Percentiles rank a stretch among this genome's conserved stretches.
Conservation (phyloP, 2,329 filamentous ascomycete genomes). For the Exophiala alcalophila region DNA sequence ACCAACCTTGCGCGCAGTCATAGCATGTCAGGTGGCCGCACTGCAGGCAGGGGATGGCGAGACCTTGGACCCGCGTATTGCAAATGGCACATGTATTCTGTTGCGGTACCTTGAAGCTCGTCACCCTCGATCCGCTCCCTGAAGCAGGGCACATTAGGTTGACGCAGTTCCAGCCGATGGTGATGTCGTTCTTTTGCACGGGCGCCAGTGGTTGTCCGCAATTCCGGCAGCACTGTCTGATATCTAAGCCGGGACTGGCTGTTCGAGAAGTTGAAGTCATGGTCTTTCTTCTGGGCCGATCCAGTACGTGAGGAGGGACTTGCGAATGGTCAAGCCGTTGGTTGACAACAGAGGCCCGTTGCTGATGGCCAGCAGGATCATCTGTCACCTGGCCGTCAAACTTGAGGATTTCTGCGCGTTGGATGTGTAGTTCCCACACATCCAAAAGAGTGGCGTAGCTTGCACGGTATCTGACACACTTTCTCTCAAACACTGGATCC, state of each 20-base stretch:
- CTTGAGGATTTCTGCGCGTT: slow-evolving; percentile 58
- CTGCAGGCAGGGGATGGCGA: slow-evolving; percentile 46
- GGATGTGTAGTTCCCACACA: slow-evolving; percentile 56
- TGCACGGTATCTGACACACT: slow-evolving; percentile 53
- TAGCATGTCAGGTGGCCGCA: slow-evolving; percentile 50
- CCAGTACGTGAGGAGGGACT: background rate
- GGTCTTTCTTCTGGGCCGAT: slow-evolving; percentile 8
- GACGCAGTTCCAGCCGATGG: slow-evolving; percentile 30
- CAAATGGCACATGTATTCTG: slow-evolving; percentile 45
- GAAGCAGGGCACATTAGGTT: slow-evolving; percentile 36
- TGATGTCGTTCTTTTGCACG: slow-evolving; percentile 29
- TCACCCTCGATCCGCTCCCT: slow-evolving; percentile 15
- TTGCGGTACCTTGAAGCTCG: slow-evolving; percentile 15
- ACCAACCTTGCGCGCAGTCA: slow-evolving; percentile 45
- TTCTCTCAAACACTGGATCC: slow-evolving; percentile 46
- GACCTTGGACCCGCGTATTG: slow-evolving; percentile 42
- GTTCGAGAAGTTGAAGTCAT: slow-evolving; percentile 11
- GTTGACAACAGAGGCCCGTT: background rate
- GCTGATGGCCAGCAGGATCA: background rate
- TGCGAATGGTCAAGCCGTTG: background rate
- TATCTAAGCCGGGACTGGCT: slow-evolving; percentile 36
- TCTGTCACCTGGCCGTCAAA: slow-evolving; percentile 42
- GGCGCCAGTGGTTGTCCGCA: slow-evolving; percentile 37
- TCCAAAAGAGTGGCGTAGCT: slow-evolving; percentile 58
- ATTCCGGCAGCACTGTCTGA: slow-evolving; percentile 43